Evolutionary conservation across 2,329 filamentous ascomycete species (phyloP).

Genomic region (Zymoseptoria pseudotritici): DNA sequence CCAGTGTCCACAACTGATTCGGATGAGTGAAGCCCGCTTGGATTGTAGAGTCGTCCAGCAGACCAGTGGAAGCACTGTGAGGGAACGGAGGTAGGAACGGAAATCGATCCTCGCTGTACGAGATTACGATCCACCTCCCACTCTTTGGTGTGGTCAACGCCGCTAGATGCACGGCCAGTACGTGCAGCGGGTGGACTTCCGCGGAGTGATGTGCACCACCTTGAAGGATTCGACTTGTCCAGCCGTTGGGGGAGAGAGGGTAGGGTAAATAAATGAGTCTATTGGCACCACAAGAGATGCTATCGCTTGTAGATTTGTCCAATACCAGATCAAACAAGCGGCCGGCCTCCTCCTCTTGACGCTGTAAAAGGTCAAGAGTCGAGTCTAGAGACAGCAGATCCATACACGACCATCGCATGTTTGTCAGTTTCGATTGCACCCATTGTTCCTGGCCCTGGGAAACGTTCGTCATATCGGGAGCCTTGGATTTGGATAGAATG

Average conservation of each 20-base stretch:
- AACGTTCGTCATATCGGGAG: background rate
- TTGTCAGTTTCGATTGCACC: background rate
- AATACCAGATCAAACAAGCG: conserved; percentile 16
- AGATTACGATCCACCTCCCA: conserved; percentile 34
- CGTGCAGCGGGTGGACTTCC: conserved; percentile 31
- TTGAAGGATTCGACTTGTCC: conserved; percentile 12
- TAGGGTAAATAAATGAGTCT: conserved; percentile 14
- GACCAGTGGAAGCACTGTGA: conserved; percentile 13
- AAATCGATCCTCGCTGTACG: conserved; percentile 35
- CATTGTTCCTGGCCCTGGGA: background rate
- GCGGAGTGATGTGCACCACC: conserved; percentile 11
- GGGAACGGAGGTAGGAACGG: conserved; percentile 27
- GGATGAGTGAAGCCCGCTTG: conserved; percentile 33
- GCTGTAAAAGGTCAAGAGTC: conserved; percentile 10
- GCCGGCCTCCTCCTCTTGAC: conserved; percentile 1
- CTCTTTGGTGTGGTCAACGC: conserved; percentile 29
- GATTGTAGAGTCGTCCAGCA: conserved; percentile 22
- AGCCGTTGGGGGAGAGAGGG: conserved; percentile 16
- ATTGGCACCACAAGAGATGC: conserved; percentile 15
- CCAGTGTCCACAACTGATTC: conserved; percentile 30
- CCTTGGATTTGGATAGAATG: conserved; percentile 4
- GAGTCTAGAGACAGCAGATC: conserved; percentile 14
- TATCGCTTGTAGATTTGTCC: conserved; percentile 20
- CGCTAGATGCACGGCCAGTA: conserved; percentile 36
- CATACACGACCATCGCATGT: conserved; percentile 16